Evolutionary conservation across 2,329 filamentous ascomycete species (phyloP).

Genomic region (Scedosporium apiospermum): DNA sequence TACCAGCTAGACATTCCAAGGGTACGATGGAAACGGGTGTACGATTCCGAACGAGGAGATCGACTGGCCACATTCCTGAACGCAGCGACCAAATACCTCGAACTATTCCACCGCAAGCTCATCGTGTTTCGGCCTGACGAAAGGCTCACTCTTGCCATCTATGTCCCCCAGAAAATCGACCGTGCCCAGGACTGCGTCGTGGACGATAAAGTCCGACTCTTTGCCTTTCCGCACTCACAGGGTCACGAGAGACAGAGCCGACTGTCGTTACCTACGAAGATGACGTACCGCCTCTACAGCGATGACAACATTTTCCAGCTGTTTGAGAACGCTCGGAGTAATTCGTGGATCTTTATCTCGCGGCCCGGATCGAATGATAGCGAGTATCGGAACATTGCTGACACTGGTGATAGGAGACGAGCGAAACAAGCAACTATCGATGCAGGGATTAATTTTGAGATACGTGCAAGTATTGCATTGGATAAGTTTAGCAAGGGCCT

Average conservation of each 20-base stretch:
- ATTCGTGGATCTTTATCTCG: slow-evolving; percentile 27
- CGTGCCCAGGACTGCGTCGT: slow-evolving; percentile 23
- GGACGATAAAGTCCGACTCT: slow-evolving; percentile 22
- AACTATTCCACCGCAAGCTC: slow-evolving; percentile 28
- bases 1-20: slow-evolving; percentile 23
- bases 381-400: slow-evolving; percentile 16
- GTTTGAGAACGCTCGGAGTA: slow-evolving; percentile 21
- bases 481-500: slow-evolving; percentile 27
- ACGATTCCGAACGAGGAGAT: slow-evolving; percentile 18
- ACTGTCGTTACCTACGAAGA: slow-evolving; percentile 24
- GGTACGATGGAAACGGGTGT: slow-evolving; percentile 28
- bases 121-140: slow-evolving; percentile 23
- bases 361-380: slow-evolving; percentile 20
- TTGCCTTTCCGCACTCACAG: slow-evolving; percentile 27
- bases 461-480: slow-evolving; percentile 22
- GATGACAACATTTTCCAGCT: slow-evolving; percentile 26
- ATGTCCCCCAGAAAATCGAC: slow-evolving; percentile 25
- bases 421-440: slow-evolving; percentile 3
- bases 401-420: slow-evolving; percentile 19
- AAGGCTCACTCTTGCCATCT: slow-evolving; percentile 27
- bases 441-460: background rate
- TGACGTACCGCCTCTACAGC: slow-evolving; percentile 25
- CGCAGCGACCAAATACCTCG: slow-evolving; percentile 17
- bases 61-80: slow-evolving; percentile 26
- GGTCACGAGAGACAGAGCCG: slow-evolving; percentile 21